Evolutionary conservation across 2,329 filamentous ascomycete species (phyloP).

Genomic region (Plenodomus biglobosus): DNA sequence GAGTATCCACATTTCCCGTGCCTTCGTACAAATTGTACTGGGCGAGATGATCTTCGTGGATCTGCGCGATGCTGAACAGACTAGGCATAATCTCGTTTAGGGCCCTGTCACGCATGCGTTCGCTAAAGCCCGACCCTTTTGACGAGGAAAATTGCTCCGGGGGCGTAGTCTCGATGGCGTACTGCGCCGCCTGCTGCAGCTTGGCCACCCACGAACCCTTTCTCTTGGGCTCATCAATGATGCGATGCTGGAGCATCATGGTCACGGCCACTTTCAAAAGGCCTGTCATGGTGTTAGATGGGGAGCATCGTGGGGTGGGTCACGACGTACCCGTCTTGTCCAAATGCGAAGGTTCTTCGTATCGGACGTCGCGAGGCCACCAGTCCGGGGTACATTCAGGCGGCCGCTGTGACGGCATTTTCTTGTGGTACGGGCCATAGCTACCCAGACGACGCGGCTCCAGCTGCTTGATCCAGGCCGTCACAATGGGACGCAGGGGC

Average conservation of each 20-base stretch:
- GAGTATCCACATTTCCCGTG: conserved; percentile 18
- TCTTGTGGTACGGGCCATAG: conserved; percentile 32
- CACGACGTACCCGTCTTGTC: conserved; percentile 25
- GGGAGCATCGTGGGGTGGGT: too few species aligned
- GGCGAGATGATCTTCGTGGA: conserved; percentile 34
- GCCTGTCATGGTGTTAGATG: conserved; percentile 18
- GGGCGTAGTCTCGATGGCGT: conserved; percentile 22
- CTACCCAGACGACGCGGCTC: conserved; percentile 28
- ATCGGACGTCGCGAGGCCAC: conserved; percentile 35
- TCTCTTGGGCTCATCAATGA: conserved; percentile 27
- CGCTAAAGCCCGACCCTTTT: conserved; percentile 23
- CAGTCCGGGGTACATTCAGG: conserved; percentile 25
- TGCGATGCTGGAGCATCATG: conserved; percentile 35
- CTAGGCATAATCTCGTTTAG: conserved; percentile 28
- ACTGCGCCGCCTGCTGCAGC: conserved; percentile 24
- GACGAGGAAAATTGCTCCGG: conserved; percentile 33
- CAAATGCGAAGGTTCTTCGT: conserved; percentile 39
- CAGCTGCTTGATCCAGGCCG: conserved; percentile 34
- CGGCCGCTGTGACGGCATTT: conserved; percentile 13
- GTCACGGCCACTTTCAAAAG: conserved; percentile 31
- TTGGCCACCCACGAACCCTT: conserved; percentile 27
- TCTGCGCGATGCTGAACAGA: conserved; percentile 32
- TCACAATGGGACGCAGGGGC: conserved; percentile 35
- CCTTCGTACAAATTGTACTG: conserved; percentile 29
- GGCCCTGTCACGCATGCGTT: conserved; percentile 31